Base-by-base conservation (phyloP, 306 rosid species). In the Heteromeles arbutifolia region DNA sequence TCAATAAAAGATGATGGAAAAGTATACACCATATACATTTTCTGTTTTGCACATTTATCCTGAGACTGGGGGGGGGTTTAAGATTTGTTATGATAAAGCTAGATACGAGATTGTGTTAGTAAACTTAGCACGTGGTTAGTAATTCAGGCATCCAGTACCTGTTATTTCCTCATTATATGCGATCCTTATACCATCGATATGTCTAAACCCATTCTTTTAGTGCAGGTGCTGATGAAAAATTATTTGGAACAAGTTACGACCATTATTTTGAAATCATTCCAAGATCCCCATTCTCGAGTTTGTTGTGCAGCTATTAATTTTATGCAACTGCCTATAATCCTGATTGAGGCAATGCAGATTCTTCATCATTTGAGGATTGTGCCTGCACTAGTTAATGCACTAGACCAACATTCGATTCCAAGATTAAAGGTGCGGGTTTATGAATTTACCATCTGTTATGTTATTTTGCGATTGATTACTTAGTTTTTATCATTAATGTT, bases 241-340 rank as follows among this genome's bases (percentile, higher is more conserved):
- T 56, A 24, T 72, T 72, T 56, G 34, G 76, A 72, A 44, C 66
- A 34, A 72, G 17, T 72, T 54, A 72, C 53, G 17, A 4, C 17
- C n/a, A 15, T 54, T 56, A 34, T 72, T 72, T 57, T 72, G 50
- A 72, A 31, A 29, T 72, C 76, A 13, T 72, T 72, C 53, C 19
- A 24, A 14, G 76, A 72, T 72, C 66, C 76, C 61, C 76, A 56
- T 72, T 19, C 52, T 56, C 52, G 10, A 72, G 75, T 72, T 56
- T 72, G 75, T 32, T 72, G 52, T 62, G 75, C 65, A 32, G 75
- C 75, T 56, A 54, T 54, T 72, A 72, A 34, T 11, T 72, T 72
- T 72, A 72, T 72, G 65, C 75, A 72, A 54, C 75, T 53, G 13
- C 31, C 75, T 32, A 72, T 61, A 72, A 56, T 1, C 25, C 34